Conservation (phyloP, 805 yeast genomes). For the Saccharomycopsis oosterbeekiorum region DNA sequence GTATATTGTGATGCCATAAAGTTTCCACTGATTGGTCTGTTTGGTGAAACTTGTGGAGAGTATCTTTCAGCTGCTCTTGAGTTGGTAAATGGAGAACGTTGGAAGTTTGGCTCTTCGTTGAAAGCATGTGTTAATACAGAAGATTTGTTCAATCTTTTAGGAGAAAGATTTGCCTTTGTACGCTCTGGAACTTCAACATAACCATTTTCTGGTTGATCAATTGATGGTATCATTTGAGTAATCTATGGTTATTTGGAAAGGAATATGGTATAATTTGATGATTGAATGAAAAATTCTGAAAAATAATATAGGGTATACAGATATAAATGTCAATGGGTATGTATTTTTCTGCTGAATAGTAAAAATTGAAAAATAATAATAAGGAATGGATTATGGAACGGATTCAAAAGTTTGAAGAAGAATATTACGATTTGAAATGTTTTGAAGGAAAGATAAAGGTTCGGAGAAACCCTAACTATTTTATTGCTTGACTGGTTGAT, state of each 20-base stretch:
- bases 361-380: no score
- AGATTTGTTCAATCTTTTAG: neutral
- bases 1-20: constrained; percentile 21
- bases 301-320: no score
- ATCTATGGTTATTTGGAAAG: neutral
- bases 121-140: neutral
- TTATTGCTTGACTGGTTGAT: no score
- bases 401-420: no score
- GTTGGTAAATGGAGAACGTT: neutral
- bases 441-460: neutral
- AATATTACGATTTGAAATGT: neutral
- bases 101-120: neutral
- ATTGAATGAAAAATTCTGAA: neutral
- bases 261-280: neutral
- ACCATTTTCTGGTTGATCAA: neutral
- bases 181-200: neutral
- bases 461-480: neutral
- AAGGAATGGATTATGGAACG: no score
- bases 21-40: constrained; percentile 23
- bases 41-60: constrained; percentile 36
- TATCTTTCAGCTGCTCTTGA: constrained; percentile 24
- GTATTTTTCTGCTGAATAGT: neutral
- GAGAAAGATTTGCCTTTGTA: neutral
- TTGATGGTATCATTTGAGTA: neutral
- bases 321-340: no score